These are phyloP conservation scores for Salmacisia buchloeana DNA, from an alignment of 1,284 basidiomycete species.

Conservation along the genomic window DNA sequence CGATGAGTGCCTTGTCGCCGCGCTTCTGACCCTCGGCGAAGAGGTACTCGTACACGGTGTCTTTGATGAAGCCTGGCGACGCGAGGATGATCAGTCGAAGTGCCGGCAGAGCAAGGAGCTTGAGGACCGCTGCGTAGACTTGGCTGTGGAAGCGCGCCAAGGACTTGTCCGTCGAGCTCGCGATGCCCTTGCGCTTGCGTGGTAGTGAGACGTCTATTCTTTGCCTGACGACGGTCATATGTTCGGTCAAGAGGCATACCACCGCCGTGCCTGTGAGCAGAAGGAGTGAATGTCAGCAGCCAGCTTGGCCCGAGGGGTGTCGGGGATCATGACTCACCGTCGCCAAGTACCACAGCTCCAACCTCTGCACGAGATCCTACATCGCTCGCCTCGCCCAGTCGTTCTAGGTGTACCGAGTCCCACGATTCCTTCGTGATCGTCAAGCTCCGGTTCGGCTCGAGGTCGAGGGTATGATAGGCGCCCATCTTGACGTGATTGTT, in stretches of 20 bases:
- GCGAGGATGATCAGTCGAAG: slow-evolving; percentile 90
- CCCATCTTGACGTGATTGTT: slow-evolving; percentile 89
- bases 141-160: slow-evolving; percentile 68
- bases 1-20: slow-evolving; percentile 70
- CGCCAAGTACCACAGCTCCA: slow-evolving; percentile 90
- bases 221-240: slow-evolving; percentile 92
- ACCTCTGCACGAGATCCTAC: slow-evolving; percentile 94
- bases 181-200: slow-evolving; percentile 60
- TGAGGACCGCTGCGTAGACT: slow-evolving; percentile 78
- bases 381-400: slow-evolving; percentile 79
- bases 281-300: slow-evolving; percentile 2
- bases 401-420: slow-evolving; percentile 79
- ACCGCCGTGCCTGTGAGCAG: slow-evolving; percentile 68
- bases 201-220: slow-evolving; percentile 85
- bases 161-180: slow-evolving; percentile 38
- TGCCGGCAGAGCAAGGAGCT: slow-evolving; percentile 77
- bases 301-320: too few relatives aligned
- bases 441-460: slow-evolving; percentile 86
- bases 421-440: slow-evolving; percentile 83
- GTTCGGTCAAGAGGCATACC: slow-evolving; percentile 87
- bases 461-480: slow-evolving; percentile 89
- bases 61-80: slow-evolving; percentile 90
- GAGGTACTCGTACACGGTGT: slow-evolving; percentile 73
- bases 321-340: slow-evolving; percentile 56
- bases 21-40: slow-evolving; percentile 55